These are phyloP conservation scores for Peronosclerospora sorghi DNA, from an alignment of 352 stramenopile genomes.

Conservation along the genomic window DNA sequence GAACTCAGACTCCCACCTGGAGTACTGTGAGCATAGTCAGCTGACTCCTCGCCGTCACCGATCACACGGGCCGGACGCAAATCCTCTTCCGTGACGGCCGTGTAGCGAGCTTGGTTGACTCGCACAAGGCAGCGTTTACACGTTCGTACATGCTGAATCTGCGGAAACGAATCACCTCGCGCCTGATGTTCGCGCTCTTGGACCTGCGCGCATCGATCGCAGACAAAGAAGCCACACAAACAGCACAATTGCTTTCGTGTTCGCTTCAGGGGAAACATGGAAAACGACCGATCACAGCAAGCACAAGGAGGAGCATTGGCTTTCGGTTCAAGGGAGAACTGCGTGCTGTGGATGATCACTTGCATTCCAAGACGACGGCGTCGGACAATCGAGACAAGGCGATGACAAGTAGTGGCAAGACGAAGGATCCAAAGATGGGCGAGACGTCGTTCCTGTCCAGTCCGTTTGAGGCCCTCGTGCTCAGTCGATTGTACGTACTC, in stretches of 20 bases:
- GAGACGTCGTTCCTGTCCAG: constrained; percentile 17
- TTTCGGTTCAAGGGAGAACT: constrained; percentile 15
- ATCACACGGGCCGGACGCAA: constrained; percentile 21
- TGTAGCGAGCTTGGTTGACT: constrained; percentile 30
- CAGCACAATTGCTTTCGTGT: constrained; percentile 26
- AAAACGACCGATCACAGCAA: constrained; percentile 33
- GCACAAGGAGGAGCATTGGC: constrained; percentile 20
- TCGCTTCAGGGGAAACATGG: constrained; percentile 18
- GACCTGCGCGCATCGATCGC: constrained; percentile 30
- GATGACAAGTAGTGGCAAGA: constrained; percentile 24
- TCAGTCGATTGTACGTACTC: constrained; percentile 22
- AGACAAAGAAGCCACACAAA: constrained; percentile 42
- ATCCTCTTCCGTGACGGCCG: constrained; percentile 27
- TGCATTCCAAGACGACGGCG: constrained; percentile 39
- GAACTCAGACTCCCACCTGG: constrained; percentile 8
- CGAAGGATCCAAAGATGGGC: constrained; percentile 19
- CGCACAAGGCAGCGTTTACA: constrained; percentile 36
- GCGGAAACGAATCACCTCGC: constrained; percentile 15
- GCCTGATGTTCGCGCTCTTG: constrained; percentile 30
- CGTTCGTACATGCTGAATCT: constrained; percentile 30
- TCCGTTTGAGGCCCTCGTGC: constrained; percentile 15
- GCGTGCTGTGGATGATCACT: constrained; percentile 25
- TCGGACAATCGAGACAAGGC: constrained; percentile 27
- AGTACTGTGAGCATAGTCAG: constrained; percentile 8
- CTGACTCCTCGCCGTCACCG: constrained; percentile 8